These are phyloP conservation scores for Yarrowia sp. DNA, from an alignment of 805 yeast species.

Conservation along the genomic window DNA sequence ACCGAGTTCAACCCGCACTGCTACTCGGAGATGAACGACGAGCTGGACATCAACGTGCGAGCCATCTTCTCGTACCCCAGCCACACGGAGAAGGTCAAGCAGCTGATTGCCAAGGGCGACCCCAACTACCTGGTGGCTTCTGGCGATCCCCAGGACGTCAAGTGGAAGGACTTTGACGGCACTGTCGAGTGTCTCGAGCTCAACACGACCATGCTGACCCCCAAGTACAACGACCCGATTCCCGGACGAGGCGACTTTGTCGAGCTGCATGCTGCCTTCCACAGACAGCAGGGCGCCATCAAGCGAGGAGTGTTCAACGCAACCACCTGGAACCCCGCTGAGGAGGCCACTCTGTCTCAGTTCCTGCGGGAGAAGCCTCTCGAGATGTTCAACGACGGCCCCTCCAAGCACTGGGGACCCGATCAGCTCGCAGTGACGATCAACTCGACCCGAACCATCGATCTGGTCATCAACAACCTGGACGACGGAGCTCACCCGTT, in stretches of 20 bases:
- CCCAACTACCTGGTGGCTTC: not conserved
- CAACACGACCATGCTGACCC: slow-evolving; percentile 33
- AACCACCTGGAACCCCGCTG: slow-evolving; percentile 31
- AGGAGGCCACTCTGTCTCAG: slow-evolving; percentile 30
- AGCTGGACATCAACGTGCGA: slow-evolving; percentile 39
- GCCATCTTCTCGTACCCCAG: slow-evolving; percentile 41
- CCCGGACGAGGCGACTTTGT: slow-evolving; percentile 39
- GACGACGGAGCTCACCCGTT: slow-evolving; percentile 95
- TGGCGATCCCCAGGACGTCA: slow-evolving; percentile 14
- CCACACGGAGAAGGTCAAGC: slow-evolving; percentile 28
- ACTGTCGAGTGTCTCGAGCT: slow-evolving; percentile 35
- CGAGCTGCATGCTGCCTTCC: slow-evolving; percentile 38
- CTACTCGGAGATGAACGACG: slow-evolving; percentile 40
- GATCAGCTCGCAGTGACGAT: slow-evolving; percentile 59
- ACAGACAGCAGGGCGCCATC: slow-evolving; percentile 40
- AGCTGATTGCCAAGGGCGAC: slow-evolving; percentile 13
- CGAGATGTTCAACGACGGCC: slow-evolving; percentile 44
- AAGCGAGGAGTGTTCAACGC: slow-evolving; percentile 38
- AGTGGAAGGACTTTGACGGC: slow-evolving; percentile 34
- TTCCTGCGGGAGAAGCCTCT: slow-evolving; percentile 23
- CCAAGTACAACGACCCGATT: slow-evolving; percentile 32
- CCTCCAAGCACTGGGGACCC: slow-evolving; percentile 48
- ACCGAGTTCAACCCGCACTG: slow-evolving; percentile 43
- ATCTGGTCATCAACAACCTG: slow-evolving; percentile 70
- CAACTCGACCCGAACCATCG: slow-evolving; percentile 60